These are phyloP conservation scores for Elsinoe perseae DNA, from an alignment of 2,329 filamentous ascomycete genomes.

Conservation along the genomic window DNA sequence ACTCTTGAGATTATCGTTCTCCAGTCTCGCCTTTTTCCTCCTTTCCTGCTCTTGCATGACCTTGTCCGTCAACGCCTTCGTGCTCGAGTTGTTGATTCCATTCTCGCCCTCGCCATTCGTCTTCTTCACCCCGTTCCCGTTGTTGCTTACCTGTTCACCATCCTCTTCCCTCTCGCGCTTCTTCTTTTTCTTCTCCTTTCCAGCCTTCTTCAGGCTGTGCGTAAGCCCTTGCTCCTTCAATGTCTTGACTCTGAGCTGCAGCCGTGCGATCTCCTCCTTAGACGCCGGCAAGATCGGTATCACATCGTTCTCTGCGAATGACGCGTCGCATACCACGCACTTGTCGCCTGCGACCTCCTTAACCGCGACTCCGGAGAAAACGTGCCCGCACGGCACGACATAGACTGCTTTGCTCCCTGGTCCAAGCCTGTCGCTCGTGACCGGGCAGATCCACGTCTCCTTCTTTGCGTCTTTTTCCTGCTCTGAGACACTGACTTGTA, in stretches of 20 bases:
- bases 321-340: constrained; percentile 60
- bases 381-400: constrained; percentile 89
- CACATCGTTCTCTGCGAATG: constrained; percentile 65
- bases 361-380: constrained; percentile 79
- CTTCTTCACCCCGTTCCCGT: constrained; percentile 12
- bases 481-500: constrained; percentile 63
- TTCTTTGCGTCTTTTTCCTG: constrained; percentile 30
- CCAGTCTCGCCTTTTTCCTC: constrained; percentile 68
- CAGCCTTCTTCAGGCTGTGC: constrained; percentile 78
- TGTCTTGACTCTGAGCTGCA: constrained; percentile 59
- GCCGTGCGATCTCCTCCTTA: constrained; percentile 59
- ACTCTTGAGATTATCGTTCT: constrained; percentile 44
- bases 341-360: constrained; percentile 52
- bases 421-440: constrained; percentile 80
- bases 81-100: constrained; percentile 81
- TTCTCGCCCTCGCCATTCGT: constrained; percentile 24
- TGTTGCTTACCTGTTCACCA: constrained; percentile 17
- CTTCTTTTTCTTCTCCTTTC: constrained; percentile 57
- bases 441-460: constrained; percentile 72
- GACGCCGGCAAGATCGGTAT: constrained; percentile 72
- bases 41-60: constrained; percentile 83
- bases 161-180: constrained; percentile 36
- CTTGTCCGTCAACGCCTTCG: constrained; percentile 75
- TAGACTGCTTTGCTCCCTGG: constrained; percentile 75
- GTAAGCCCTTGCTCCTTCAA: constrained; percentile 65